Conservation (phyloP, 164 flowering plant species). For the Kalanchoe fedtschenkoi region DNA sequence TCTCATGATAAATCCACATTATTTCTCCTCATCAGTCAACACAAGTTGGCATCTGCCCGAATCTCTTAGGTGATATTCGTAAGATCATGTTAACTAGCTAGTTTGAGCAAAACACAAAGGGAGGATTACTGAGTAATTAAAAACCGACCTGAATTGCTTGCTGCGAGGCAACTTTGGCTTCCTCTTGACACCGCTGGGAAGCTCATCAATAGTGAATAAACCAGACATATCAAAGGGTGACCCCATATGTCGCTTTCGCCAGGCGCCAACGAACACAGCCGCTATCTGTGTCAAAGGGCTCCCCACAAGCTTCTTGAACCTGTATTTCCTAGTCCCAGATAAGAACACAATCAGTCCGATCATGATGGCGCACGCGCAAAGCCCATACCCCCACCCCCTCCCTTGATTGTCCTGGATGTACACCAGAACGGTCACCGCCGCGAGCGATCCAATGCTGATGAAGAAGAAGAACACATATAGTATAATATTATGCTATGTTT, state of each 20-base stretch:
- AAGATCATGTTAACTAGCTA: too few species aligned
- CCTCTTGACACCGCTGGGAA: not conserved
- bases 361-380: conserved; percentile 51
- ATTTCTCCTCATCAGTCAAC: too few species aligned
- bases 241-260: conserved; percentile 48
- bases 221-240: conserved; percentile 42
- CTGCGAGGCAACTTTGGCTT: conserved; percentile 1
- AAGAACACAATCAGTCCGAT: conserved; percentile 18
- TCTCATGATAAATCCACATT: too few species aligned
- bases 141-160: not conserved
- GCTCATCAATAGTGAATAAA: not conserved
- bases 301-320: conserved; percentile 80
- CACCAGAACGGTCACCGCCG: conserved; percentile 31
- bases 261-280: conserved; percentile 50
- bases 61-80: too few species aligned
- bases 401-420: conserved; percentile 68
- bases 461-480: too few species aligned
- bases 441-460: conserved; percentile 68
- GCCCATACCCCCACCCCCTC: conserved; percentile 76
- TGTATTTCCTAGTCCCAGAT: conserved; percentile 55
- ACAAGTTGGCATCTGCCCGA: too few species aligned
- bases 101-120: too few species aligned
- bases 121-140: too few species aligned
- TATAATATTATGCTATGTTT: too few species aligned
- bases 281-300: conserved; percentile 85